These are phyloP conservation scores for Xeromyces bisporus DNA, from an alignment of 495 filamentous ascomycete species.

Conservation along the genomic window DNA sequence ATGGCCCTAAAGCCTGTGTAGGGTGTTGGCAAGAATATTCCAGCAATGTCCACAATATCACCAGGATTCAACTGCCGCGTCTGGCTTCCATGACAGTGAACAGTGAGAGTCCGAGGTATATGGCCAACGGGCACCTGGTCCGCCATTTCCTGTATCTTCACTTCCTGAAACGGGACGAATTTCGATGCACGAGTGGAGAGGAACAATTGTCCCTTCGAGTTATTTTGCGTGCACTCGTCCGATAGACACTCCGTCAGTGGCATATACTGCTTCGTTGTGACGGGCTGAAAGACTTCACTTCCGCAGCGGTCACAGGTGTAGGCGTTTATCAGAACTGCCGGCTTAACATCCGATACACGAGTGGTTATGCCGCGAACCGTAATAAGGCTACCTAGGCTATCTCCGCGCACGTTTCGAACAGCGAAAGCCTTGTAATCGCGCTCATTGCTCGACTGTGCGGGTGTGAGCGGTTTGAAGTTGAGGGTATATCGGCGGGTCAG, in stretches of 20 bases:
- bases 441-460: slow-evolving; percentile 46
- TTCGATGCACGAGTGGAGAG: slow-evolving; percentile 89
- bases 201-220: slow-evolving; percentile 82
- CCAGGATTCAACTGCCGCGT: slow-evolving; percentile 80
- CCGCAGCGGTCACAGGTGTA: slow-evolving; percentile 96
- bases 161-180: slow-evolving; percentile 93
- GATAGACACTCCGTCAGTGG: slow-evolving; percentile 77
- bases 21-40: slow-evolving; percentile 90
- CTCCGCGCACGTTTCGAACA: slow-evolving; percentile 79
- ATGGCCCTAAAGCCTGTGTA: slow-evolving; percentile 98
- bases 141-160: slow-evolving; percentile 96
- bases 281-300: slow-evolving; percentile 92
- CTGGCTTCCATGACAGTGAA: slow-evolving; percentile 75
- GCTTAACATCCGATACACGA: slow-evolving; percentile 93
- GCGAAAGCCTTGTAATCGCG: slow-evolving; percentile 59
- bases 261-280: slow-evolving; percentile 76
- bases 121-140: slow-evolving; percentile 97
- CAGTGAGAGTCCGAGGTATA: slow-evolving; percentile 76
- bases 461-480: slow-evolving; percentile 79
- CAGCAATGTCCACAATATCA: slow-evolving; percentile 81
- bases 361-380: slow-evolving; percentile 91
- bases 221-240: slow-evolving; percentile 73
- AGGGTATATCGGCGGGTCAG: slow-evolving; percentile 88
- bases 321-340: slow-evolving; percentile 88
- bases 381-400: slow-evolving; percentile 83